phyloP scores from a whole-genome alignment of 2,329 filamentous ascomycete species.

The Cercospora nicotianae region DNA sequence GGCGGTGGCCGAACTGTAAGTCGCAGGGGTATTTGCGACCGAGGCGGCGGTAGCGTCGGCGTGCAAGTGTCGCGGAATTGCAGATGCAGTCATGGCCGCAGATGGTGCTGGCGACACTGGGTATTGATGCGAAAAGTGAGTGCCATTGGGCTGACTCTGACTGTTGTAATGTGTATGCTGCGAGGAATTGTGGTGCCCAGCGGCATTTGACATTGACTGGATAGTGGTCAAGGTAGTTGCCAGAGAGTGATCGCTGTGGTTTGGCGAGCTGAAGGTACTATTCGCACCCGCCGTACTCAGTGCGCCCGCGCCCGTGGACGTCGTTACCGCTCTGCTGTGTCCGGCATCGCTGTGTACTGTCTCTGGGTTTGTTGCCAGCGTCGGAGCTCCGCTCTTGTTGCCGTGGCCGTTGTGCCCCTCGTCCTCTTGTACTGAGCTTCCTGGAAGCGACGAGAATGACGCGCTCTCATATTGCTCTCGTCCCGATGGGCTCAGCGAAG shows the following conservation, averaged over 20 bases:
- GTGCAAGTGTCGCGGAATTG: slow-evolving; percentile 69
- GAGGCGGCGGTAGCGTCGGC: slow-evolving; percentile 39
- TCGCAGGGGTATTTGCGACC: slow-evolving; percentile 40
- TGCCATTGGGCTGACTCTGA: slow-evolving; percentile 35
- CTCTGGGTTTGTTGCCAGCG: slow-evolving; percentile 80
- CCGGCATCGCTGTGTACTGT: slow-evolving; percentile 71
- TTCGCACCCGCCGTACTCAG: slow-evolving; percentile 63
- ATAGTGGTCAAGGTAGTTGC: slow-evolving; percentile 85
- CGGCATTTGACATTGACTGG: slow-evolving; percentile 63
- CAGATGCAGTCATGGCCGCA: slow-evolving; percentile 64
- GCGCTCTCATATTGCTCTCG: slow-evolving; percentile 46
- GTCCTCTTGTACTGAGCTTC: slow-evolving; percentile 51
- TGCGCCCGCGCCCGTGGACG: slow-evolving; percentile 65
- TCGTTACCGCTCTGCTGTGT: slow-evolving; percentile 79
- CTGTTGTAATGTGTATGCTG: slow-evolving; percentile 38
- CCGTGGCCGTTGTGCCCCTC: slow-evolving; percentile 61
- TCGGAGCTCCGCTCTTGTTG: slow-evolving; percentile 73
- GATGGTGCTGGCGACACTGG: slow-evolving; percentile 48
- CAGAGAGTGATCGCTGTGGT: slow-evolving; percentile 75
- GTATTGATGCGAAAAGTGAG: slow-evolving; percentile 61
- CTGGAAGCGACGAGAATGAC: slow-evolving; percentile 52
- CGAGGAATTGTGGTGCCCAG: slow-evolving; percentile 35
- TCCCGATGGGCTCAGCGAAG: slow-evolving; percentile 23
- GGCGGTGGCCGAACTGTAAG: slow-evolving; percentile 74
- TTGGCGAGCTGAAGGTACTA: slow-evolving; percentile 78